These are phyloP conservation scores for Coniochaeta sp. DNA, from an alignment of 2,329 filamentous ascomycete genomes.

Conservation along the genomic window DNA sequence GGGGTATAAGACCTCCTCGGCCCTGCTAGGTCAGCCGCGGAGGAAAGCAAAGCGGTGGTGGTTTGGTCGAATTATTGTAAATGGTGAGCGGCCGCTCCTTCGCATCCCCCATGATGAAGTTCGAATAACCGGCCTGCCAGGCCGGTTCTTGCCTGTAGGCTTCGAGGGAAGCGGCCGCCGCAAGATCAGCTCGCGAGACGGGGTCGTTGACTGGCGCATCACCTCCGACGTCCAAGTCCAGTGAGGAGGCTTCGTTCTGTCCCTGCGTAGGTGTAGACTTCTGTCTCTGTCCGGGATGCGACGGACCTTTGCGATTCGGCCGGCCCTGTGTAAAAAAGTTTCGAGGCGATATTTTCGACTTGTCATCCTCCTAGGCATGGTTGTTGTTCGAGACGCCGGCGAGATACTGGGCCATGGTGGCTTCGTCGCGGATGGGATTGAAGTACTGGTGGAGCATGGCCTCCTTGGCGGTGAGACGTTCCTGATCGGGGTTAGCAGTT, in stretches of 20 bases:
- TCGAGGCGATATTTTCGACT: too few species aligned
- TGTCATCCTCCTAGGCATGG: neutral
- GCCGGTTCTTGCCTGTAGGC: neutral
- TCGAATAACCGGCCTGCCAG: too few species aligned
- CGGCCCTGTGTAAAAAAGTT: too few species aligned
- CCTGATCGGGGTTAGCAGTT: constrained; percentile 43
- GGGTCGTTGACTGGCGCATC: too few species aligned
- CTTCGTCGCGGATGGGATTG: constrained; percentile 76
- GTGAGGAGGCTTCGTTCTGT: neutral
- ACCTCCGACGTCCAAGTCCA: neutral
- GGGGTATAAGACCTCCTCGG: too few species aligned
- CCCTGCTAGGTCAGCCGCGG: too few species aligned
- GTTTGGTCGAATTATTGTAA: too few species aligned
- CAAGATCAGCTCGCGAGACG: neutral
- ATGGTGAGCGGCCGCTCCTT: neutral
- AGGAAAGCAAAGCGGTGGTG: too few species aligned
- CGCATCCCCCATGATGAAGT: too few species aligned
- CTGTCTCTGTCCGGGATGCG: too few species aligned
- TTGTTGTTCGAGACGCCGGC: constrained; percentile 27
- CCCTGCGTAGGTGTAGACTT: neutral
- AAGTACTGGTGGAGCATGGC: constrained; percentile 96
- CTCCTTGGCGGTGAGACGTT: constrained; percentile 94
- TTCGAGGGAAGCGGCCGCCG: neutral
- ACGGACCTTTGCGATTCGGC: too few species aligned
- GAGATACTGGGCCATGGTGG: constrained; percentile 50